These are phyloP conservation scores for Protea cynaroides DNA, from an alignment of 164 flowering plant species.

Conservation along the genomic window DNA sequence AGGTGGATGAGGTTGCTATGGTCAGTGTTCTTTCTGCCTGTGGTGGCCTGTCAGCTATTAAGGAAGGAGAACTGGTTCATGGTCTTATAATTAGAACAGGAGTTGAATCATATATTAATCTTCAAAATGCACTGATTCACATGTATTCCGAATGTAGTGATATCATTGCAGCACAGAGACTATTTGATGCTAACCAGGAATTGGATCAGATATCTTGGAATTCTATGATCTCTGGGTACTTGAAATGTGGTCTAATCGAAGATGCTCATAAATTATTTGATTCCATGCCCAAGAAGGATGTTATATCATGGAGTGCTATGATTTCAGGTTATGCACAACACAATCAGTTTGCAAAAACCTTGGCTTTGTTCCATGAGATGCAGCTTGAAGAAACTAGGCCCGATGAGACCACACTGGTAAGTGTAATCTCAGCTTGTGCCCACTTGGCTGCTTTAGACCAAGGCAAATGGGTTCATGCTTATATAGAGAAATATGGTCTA, in stretches of 20 bases:
- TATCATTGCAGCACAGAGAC: conserved; percentile 22
- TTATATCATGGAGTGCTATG: conserved; percentile 21
- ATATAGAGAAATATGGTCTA: conserved; percentile 19
- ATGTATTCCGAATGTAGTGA: conserved; percentile 34
- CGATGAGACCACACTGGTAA: conserved; percentile 32
- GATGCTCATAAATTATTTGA: conserved; percentile 32
- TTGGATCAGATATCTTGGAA: conserved; percentile 25
- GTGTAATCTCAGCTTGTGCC: conserved; percentile 42
- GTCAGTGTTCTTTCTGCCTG: conserved; percentile 39
- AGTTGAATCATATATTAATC: conserved; percentile 31
- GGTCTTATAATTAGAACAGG: conserved; percentile 26
- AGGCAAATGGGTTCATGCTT: conserved; percentile 19
- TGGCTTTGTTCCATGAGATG: conserved; percentile 37
- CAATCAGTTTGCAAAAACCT: conserved; percentile 23
- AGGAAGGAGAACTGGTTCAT: conserved; percentile 27
- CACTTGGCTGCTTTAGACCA: conserved; percentile 34
- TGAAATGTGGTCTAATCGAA: conserved; percentile 29
- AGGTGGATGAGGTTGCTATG: conserved; percentile 37
- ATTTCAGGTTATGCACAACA: conserved; percentile 34
- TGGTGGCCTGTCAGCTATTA: conserved; percentile 10
- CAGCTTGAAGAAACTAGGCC: conserved; percentile 26
- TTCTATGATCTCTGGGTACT: conserved; percentile 27
- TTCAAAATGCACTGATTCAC: conserved; percentile 40
- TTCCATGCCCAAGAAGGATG: conserved; percentile 38
- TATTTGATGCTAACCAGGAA: conserved; percentile 19